Conservation (phyloP, 148 eudicot genomes). For the Silene uniflora region DNA sequence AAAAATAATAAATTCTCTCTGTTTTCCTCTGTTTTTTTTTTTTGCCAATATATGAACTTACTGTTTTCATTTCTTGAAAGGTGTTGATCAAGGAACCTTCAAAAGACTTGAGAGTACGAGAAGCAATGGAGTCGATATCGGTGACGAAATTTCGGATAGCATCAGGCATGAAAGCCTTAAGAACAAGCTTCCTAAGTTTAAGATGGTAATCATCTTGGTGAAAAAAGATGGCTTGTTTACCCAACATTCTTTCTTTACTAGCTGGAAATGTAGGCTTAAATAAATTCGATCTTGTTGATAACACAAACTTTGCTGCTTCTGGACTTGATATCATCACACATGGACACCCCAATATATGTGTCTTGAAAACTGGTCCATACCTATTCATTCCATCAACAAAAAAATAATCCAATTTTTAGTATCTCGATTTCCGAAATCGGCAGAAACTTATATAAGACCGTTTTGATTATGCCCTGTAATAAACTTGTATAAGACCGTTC, state of each 20-base stretch:
- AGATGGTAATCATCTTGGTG: conserved; percentile 86
- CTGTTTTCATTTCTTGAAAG: conserved; percentile 85
- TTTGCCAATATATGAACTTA: conserved; percentile 21
- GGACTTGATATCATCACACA: conserved; percentile 94
- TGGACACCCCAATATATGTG: conserved; percentile 77
- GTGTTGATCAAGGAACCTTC: conserved; percentile 58
- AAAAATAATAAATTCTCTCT: neutral
- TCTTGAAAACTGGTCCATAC: conserved; percentile 83
- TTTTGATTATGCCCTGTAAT: too few species aligned
- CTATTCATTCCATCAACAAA: conserved; percentile 26
- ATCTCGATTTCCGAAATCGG: neutral
- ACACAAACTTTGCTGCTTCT: conserved; percentile 71
- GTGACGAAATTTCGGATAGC: conserved; percentile 49
- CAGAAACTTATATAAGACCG: neutral
- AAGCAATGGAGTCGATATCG: conserved; percentile 59
- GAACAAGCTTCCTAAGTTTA: conserved; percentile 64
- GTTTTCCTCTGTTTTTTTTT: conserved; percentile 34
- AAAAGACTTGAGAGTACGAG: conserved; percentile 38
- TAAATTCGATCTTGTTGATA: conserved; percentile 58
- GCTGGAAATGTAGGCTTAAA: conserved; percentile 98
- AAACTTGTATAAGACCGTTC: neutral
- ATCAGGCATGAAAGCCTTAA: conserved; percentile 68
- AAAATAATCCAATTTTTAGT: neutral
- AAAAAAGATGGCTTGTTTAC: conserved; percentile 88
- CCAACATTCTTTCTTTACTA: conserved; percentile 90